phyloP scores from a whole-genome alignment of 352 stramenopile species.

The Phytophthora brassicae region DNA sequence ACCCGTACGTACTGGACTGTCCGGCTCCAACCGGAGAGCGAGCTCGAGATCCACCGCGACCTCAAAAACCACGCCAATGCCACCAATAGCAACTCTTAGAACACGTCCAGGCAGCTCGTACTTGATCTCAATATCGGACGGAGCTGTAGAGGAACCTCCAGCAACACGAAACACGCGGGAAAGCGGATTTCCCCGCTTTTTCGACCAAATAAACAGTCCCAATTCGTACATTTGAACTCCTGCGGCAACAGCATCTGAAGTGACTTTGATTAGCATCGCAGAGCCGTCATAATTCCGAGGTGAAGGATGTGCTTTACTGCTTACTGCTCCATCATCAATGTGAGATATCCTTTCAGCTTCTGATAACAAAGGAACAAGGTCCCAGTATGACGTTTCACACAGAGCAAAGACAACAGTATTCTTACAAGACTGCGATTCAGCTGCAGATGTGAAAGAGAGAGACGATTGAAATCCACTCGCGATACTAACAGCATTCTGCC shows the following conservation, averaged over 20 bases:
- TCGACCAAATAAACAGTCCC: conserved; percentile 45
- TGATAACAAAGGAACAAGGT: conserved; percentile 52
- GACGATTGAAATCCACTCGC: conserved; percentile 51
- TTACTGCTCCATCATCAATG: not conserved
- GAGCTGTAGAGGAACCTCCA: conserved; percentile 12
- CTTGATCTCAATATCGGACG: conserved; percentile 36
- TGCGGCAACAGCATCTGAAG: conserved; percentile 15
- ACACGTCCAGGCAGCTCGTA: conserved; percentile 48
- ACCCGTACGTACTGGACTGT: conserved; percentile 37
- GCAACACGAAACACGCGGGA: conserved; percentile 38
- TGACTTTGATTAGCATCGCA: conserved; percentile 47
- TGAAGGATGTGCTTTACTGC: conserved; percentile 9
- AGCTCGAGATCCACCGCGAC: conserved; percentile 56
- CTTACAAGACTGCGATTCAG: conserved; percentile 13
- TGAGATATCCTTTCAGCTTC: conserved; percentile 46
- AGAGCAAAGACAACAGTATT: conserved; percentile 59
- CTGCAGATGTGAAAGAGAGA: conserved; percentile 35
- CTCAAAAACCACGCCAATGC: conserved; percentile 46
- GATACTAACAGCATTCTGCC: conserved; percentile 40
- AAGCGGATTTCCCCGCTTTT: conserved; percentile 40
- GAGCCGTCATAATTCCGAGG: conserved; percentile 29
- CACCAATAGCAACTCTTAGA: conserved; percentile 46
- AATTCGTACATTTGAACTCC: conserved; percentile 41
- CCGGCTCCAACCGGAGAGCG: conserved; percentile 40
- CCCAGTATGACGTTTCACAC: conserved; percentile 72